Percentiles rank a stretch among this genome's conserved stretches.
Evolutionary conservation across 371 early-diverging fungal genomes (phyloP).

Genomic region (Chytridiales sp.): DNA sequence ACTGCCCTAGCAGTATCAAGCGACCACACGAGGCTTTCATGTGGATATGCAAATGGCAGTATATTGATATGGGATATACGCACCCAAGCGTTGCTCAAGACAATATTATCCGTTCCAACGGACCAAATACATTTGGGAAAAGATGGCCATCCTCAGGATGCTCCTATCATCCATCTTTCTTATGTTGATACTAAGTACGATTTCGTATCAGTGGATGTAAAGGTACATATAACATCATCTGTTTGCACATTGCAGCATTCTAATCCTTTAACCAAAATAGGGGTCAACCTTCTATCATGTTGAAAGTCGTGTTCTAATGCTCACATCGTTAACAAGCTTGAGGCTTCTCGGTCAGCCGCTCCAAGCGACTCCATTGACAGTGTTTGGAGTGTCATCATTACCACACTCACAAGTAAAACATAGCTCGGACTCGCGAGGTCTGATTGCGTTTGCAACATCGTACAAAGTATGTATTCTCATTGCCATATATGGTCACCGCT

Average conservation of each 20-base stretch:
- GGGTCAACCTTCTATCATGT: slow-evolving; percentile 76
- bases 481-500: slow-evolving; percentile 1
- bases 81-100: slow-evolving; percentile 13
- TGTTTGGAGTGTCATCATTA: slow-evolving; percentile 60
- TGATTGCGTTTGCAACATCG: slow-evolving; percentile 72
- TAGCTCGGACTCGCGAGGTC: slow-evolving; percentile 63
- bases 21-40: slow-evolving; percentile 65
- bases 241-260: not conserved
- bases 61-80: slow-evolving; percentile 72
- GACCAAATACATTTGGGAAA: slow-evolving; percentile 20
- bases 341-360: slow-evolving; percentile 62
- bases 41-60: slow-evolving; percentile 71
- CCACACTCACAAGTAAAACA: slow-evolving; percentile 65
- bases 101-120: slow-evolving; percentile 17
- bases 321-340: slow-evolving; percentile 66
- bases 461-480: slow-evolving; percentile 55
- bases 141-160: slow-evolving; percentile 70
- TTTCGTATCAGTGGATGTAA: slow-evolving; percentile 71
- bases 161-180: slow-evolving; percentile 67
- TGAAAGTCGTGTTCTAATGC: slow-evolving; percentile 65
- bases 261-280: slow-evolving; percentile 20
- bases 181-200: slow-evolving; percentile 69
- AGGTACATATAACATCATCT: slow-evolving; percentile 38
- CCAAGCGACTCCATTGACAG: slow-evolving; percentile 16
- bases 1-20: slow-evolving; percentile 70